phyloP scores from a whole-genome alignment of 441 rosid species.

The Gossypium aridum region DNA sequence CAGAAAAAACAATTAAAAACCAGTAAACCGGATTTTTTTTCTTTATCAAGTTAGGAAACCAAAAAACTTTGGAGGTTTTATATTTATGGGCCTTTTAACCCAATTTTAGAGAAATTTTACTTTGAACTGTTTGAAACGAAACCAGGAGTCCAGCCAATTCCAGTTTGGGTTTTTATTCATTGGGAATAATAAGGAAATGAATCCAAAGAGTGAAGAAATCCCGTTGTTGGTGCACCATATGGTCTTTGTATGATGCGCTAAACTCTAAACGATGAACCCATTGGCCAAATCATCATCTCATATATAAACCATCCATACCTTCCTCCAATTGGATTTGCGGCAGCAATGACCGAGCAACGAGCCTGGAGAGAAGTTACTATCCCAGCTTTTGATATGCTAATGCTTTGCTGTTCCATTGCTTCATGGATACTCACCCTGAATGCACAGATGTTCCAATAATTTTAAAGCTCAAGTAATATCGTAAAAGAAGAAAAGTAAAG shows the following conservation, averaged over 20 bases:
- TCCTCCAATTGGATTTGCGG: constrained; percentile 98
- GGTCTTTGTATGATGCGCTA: background rate
- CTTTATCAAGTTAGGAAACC: background rate
- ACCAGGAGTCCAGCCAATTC: background rate
- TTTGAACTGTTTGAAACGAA: background rate
- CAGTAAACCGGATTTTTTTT: background rate
- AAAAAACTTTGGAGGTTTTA: background rate
- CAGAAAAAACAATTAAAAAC: background rate
- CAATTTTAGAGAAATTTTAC: background rate
- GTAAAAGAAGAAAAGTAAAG: background rate
- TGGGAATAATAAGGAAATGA: background rate
- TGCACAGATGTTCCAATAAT: background rate
- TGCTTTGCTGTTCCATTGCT: constrained; percentile 99
- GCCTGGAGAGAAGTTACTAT: constrained; percentile 99
- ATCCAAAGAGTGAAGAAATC: background rate
- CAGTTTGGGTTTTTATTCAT: background rate
- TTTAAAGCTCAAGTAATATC: background rate
- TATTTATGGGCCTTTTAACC: background rate
- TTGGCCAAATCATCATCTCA: background rate
- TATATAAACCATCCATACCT: constrained; percentile 37
- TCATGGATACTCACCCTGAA: constrained; percentile 97
- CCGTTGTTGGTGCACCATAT: background rate
- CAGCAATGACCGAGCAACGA: constrained; percentile 96
- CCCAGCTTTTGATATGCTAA: constrained; percentile 96
- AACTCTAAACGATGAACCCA: background rate